Conservation (phyloP, 2,329 filamentous ascomycete species). For the Ilyonectria destructans region DNA sequence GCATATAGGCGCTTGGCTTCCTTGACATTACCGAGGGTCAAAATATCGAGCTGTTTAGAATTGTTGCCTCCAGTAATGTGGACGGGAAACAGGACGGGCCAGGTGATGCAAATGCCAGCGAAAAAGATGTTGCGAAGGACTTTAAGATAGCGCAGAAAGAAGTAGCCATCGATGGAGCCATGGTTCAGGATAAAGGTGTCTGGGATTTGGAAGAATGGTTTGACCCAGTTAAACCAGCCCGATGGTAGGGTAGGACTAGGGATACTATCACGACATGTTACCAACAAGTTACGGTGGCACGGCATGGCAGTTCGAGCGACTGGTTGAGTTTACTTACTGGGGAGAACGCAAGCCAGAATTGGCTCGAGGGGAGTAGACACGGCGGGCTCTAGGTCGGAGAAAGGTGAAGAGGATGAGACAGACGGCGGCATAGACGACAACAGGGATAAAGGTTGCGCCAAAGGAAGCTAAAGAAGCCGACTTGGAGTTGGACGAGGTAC, state of each 20-base stretch:
- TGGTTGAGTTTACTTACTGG: slow-evolving; percentile 49
- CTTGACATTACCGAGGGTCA: slow-evolving; percentile 85
- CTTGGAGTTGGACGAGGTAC: slow-evolving; percentile 52
- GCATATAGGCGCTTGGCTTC: slow-evolving; percentile 80
- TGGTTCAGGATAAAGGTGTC: slow-evolving; percentile 91
- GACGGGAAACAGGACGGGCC: slow-evolving; percentile 89
- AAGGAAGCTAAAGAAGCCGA: slow-evolving; percentile 56
- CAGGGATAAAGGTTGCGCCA: slow-evolving; percentile 69
- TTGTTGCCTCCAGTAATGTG: slow-evolving; percentile 85
- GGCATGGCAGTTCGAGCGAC: slow-evolving; percentile 42
- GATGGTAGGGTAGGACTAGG: slow-evolving; percentile 73
- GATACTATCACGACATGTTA: slow-evolving; percentile 57
- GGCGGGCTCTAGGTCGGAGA: slow-evolving; percentile 63
- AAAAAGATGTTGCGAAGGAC: slow-evolving; percentile 88
- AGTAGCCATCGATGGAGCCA: slow-evolving; percentile 92
- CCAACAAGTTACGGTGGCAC: neutral
- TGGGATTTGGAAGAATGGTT: slow-evolving; percentile 75
- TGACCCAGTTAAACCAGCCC: slow-evolving; percentile 79
- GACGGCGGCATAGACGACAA: slow-evolving; percentile 65
- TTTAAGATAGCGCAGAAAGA: slow-evolving; percentile 82
- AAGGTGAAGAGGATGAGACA: slow-evolving; percentile 67
- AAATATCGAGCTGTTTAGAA: slow-evolving; percentile 78
- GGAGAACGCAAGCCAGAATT: slow-evolving; percentile 65
- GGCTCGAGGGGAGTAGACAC: slow-evolving; percentile 71
- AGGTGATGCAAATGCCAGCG: slow-evolving; percentile 87